These are phyloP conservation scores for Monascus purpureus DNA, from an alignment of 495 filamentous ascomycete species.

Conservation along the genomic window DNA sequence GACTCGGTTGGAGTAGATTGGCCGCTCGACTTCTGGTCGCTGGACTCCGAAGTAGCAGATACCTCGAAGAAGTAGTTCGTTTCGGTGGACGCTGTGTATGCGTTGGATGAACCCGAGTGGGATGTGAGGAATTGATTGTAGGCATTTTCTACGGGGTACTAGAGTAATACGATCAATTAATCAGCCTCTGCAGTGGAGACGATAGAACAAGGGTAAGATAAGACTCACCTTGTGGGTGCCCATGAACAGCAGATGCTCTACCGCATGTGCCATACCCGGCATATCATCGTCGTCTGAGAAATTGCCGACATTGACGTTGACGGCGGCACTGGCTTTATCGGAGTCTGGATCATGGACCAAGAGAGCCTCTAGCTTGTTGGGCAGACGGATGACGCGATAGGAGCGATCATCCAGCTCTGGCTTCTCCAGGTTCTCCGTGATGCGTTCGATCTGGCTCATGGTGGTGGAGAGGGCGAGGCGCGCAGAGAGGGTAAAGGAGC, in stretches of 20 bases:
- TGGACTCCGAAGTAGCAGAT: constrained; percentile 48
- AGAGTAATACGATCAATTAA: constrained; percentile 5
- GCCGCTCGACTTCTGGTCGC: constrained; percentile 21
- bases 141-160: constrained; percentile 90
- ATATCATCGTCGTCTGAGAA: constrained; percentile 85
- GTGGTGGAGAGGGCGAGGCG: constrained; percentile 9
- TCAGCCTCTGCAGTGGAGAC: not conserved
- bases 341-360: constrained; percentile 91
- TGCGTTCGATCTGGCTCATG: constrained; percentile 44
- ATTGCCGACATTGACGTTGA: constrained; percentile 92
- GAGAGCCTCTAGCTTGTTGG: constrained; percentile 85
- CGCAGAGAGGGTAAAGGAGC: constrained; percentile 11
- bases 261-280: constrained; percentile 86
- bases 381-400: constrained; percentile 75
- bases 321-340: constrained; percentile 88
- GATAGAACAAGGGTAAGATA: constrained; percentile 1
- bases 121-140: constrained; percentile 87
- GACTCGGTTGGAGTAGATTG: constrained; percentile 16
- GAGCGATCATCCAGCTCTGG: constrained; percentile 77
- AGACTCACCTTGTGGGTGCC: constrained; percentile 75
- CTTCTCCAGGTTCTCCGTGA: constrained; percentile 73
- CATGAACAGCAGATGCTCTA: constrained; percentile 95
- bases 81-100: constrained; percentile 82
- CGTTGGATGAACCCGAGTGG: constrained; percentile 85
- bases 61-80: constrained; percentile 99